Conservation (phyloP, 2,329 filamentous ascomycete genomes). For the Talaromyces sp. region DNA sequence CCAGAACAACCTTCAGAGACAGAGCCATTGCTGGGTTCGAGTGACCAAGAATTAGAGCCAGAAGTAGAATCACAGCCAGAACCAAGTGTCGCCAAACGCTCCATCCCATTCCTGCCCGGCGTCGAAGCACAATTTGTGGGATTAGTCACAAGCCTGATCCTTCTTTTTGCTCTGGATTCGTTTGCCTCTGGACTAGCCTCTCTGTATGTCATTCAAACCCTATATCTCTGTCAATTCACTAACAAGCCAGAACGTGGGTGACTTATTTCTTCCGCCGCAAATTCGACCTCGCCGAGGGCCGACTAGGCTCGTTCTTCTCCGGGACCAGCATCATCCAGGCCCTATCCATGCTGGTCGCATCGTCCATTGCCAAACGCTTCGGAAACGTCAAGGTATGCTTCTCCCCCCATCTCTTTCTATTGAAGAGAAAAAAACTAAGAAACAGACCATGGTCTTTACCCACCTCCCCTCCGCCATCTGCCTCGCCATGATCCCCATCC, state of each 20-base stretch:
- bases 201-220: slow-evolving; percentile 37
- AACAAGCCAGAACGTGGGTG: slow-evolving; percentile 37
- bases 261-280: slow-evolving; percentile 54
- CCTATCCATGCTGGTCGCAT: slow-evolving; percentile 46
- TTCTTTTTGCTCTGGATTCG: slow-evolving; percentile 63
- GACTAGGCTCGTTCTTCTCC: slow-evolving; percentile 50
- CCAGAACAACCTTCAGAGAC: slow-evolving; percentile 24
- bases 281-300: slow-evolving; percentile 47
- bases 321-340: slow-evolving; percentile 39
- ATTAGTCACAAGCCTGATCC: slow-evolving; percentile 48
- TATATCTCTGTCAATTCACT: not conserved
- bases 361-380: slow-evolving; percentile 60
- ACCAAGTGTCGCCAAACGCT: slow-evolving; percentile 14
- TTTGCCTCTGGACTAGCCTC: slow-evolving; percentile 66
- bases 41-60: not conserved
- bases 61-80: slow-evolving; percentile 9
- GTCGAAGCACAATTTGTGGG: slow-evolving; percentile 46
- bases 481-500: slow-evolving; percentile 57
- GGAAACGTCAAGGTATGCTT: slow-evolving; percentile 42
- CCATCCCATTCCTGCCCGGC: slow-evolving; percentile 45
- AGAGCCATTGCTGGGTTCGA: slow-evolving; percentile 25
- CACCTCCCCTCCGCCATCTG: slow-evolving; percentile 64
- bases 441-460: slow-evolving; percentile 67
- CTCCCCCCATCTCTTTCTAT: slow-evolving; percentile 16
- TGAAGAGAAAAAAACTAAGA: not conserved